Evolutionary conservation across 345 rosid species (phyloP).

Genomic region (Populus davidiana): DNA sequence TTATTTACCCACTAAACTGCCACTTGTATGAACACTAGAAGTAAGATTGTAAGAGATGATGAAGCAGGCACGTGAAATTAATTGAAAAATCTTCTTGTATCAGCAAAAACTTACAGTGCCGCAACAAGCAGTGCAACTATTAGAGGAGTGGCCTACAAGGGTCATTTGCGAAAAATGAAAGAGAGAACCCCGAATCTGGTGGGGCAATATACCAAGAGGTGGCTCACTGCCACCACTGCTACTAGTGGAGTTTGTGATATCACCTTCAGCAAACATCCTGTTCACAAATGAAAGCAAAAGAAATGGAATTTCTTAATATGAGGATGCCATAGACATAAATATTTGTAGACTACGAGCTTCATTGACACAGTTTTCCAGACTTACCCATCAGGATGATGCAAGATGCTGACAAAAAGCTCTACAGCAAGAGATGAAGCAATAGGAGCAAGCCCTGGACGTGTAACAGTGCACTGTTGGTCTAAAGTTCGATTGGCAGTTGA

Average conservation of each 20-base stretch:
- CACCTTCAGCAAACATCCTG: slow-evolving; percentile 70
- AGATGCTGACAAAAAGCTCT: slow-evolving; percentile 75
- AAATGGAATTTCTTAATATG: background rate
- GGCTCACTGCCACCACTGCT: slow-evolving; percentile 45
- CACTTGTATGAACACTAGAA: background rate
- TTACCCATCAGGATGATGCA: slow-evolving; percentile 90
- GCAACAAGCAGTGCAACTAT: slow-evolving; percentile 89
- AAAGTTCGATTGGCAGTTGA: slow-evolving; percentile 92
- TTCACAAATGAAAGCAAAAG: slow-evolving; percentile 1
- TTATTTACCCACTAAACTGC: background rate
- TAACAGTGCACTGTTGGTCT: slow-evolving; percentile 98
- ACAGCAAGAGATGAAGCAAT: slow-evolving; percentile 89
- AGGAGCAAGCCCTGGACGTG: slow-evolving; percentile 94
- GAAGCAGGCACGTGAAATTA: background rate
- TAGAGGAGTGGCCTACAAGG: slow-evolving; percentile 74
- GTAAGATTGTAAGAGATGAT: background rate
- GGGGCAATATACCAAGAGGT: slow-evolving; percentile 89
- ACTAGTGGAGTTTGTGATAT: slow-evolving; percentile 40
- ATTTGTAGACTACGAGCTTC: background rate
- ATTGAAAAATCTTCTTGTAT: background rate
- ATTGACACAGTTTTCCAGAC: slow-evolving; percentile 6
- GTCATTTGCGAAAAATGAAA: slow-evolving; percentile 81
- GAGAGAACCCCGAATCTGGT: slow-evolving; percentile 85
- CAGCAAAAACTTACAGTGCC: slow-evolving; percentile 50
- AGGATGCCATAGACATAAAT: background rate